These are phyloP conservation scores for Priceomyces castillae DNA, from an alignment of 805 yeast species.

Conservation along the genomic window DNA sequence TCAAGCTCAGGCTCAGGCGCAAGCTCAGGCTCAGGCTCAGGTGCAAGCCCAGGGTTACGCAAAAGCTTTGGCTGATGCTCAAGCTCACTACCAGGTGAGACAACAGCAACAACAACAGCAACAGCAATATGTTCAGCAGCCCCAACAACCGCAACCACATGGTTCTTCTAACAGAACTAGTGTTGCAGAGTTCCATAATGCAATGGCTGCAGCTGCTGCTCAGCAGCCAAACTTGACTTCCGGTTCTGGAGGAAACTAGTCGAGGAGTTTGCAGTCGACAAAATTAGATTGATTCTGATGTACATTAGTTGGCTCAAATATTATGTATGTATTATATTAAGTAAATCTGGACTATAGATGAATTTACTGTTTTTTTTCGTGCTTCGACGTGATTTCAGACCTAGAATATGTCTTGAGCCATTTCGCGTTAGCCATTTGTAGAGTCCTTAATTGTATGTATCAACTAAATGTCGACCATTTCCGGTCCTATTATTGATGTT, in stretches of 20 bases:
- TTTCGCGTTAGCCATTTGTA: no score
- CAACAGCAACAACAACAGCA: conserved; percentile 4
- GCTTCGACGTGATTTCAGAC: no score
- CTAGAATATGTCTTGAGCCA: no score
- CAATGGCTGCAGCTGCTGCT: conserved; percentile 11
- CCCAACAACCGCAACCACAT: conserved; percentile 10
- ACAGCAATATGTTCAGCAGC: conserved; percentile 7
- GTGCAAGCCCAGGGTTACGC: conserved; percentile 8
- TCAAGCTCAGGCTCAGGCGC: conserved; percentile 11
- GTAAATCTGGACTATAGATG: background rate
- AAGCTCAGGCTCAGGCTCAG: conserved; percentile 10
- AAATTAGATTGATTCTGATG: background rate
- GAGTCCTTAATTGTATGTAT: no score
- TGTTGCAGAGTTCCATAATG: conserved; percentile 12
- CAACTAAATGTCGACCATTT: no score
- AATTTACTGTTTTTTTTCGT: background rate
- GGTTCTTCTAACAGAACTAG: conserved; percentile 7
- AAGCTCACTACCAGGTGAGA: conserved; percentile 8
- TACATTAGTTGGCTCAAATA: background rate
- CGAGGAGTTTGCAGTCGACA: background rate
- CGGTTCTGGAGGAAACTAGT: conserved; percentile 8
- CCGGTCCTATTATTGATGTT: no score
- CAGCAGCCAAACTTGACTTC: conserved; percentile 11
- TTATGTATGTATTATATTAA: background rate
- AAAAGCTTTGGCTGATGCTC: conserved; percentile 3